Evolutionary conservation across 306 rosid species (phyloP).

Genomic region (Cucurbita maxima): DNA sequence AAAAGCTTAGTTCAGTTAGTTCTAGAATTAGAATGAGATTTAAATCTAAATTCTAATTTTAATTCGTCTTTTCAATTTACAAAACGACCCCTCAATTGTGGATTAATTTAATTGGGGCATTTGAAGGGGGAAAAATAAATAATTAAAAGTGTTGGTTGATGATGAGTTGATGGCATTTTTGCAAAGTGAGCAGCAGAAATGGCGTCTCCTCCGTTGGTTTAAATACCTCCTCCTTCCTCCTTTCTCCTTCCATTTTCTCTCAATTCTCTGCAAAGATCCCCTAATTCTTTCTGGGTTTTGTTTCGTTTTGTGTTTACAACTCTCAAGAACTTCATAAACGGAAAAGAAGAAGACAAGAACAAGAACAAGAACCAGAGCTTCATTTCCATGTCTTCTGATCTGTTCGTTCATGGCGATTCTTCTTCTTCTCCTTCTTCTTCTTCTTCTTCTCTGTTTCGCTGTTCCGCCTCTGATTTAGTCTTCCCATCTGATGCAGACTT

Average conservation of each 20-base stretch:
- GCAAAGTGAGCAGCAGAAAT: neutral
- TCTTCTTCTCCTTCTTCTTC: neutral
- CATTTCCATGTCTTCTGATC: conserved; percentile 55
- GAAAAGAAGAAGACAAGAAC: neutral
- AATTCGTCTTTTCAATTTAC: too few relatives aligned
- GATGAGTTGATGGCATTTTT: neutral
- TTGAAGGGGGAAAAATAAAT: neutral
- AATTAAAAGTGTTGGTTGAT: neutral
- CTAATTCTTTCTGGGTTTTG: neutral
- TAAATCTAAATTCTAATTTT: too few relatives aligned
- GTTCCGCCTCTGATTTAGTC: conserved; percentile 24
- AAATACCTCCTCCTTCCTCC: neutral
- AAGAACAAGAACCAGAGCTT: neutral
- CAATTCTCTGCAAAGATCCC: neutral
- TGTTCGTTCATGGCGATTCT: conserved; percentile 24
- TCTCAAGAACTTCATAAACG: neutral
- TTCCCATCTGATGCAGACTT: conserved; percentile 32
- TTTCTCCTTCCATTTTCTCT: neutral
- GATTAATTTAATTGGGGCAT: neutral
- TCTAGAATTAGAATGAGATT: too few relatives aligned
- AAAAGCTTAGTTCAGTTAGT: too few relatives aligned
- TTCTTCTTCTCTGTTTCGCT: conserved; percentile 15
- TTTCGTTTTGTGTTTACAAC: neutral
- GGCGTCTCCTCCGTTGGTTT: neutral
- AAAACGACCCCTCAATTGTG: neutral